Evolutionary conservation across 2,329 filamentous ascomycete species (phyloP).

Genomic region (Mycocentrospora acerina): DNA sequence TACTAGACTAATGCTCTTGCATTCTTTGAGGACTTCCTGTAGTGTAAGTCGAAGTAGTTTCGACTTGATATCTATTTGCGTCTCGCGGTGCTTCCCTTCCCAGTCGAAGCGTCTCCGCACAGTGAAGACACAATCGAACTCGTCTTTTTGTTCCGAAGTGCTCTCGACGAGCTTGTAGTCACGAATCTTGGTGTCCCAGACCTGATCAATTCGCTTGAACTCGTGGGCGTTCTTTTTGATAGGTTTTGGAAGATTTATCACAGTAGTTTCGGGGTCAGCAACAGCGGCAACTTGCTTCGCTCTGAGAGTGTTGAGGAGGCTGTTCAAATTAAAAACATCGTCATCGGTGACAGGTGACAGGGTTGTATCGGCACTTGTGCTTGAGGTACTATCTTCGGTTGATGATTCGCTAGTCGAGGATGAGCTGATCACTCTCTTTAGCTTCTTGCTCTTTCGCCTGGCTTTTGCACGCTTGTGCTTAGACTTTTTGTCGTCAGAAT

Average conservation of each 20-base stretch:
- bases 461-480: conserved; percentile 21
- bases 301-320: conserved; percentile 15
- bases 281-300: conserved; percentile 17
- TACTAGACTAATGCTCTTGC: conserved; percentile 77
- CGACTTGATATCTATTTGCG: conserved; percentile 82
- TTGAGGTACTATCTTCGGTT: conserved; percentile 9
- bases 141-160: conserved; percentile 62
- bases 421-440: conserved; percentile 5
- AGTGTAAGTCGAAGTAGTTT: conserved; percentile 73
- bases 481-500: conserved; percentile 16
- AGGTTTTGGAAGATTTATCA: conserved; percentile 13
- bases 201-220: conserved; percentile 69
- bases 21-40: conserved; percentile 69
- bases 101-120: conserved; percentile 80
- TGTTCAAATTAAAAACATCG: conserved; percentile 15
- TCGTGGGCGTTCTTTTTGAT: conserved; percentile 51
- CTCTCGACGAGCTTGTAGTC: conserved; percentile 70
- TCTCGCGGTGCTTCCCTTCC: conserved; percentile 76
- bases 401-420: conserved; percentile 7
- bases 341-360: conserved; percentile 7
- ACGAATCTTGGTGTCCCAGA: conserved; percentile 50
- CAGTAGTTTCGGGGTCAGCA: conserved; percentile 9
- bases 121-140: conserved; percentile 77
- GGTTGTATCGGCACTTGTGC: conserved; percentile 3
- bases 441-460: conserved; percentile 20